These are phyloP conservation scores for Eucalyptus marginata DNA, from an alignment of 345 rosid species.

Conservation along the genomic window DNA sequence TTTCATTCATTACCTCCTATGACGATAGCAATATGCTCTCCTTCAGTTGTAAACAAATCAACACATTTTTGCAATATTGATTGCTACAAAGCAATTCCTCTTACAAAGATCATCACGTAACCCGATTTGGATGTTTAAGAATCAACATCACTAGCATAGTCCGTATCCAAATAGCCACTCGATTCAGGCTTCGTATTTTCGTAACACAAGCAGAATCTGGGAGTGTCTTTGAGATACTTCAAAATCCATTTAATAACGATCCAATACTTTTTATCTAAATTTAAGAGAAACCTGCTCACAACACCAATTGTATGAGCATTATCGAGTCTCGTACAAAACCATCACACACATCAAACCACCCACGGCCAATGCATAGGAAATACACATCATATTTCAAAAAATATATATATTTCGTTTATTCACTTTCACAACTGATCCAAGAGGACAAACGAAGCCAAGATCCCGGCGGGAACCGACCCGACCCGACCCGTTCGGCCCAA, in stretches of 20 bases:
- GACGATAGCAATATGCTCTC: neutral
- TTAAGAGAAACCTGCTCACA: too few relatives aligned
- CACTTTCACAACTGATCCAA: neutral
- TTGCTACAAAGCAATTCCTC: neutral
- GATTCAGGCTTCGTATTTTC: neutral
- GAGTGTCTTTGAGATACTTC: neutral
- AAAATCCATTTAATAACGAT: too few relatives aligned
- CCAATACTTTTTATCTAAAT: neutral
- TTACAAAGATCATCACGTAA: neutral
- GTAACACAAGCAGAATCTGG: too few relatives aligned
- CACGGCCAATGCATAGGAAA: neutral
- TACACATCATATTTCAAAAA: too few relatives aligned
- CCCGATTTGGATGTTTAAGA: too few relatives aligned
- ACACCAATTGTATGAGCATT: too few relatives aligned
- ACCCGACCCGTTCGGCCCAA: neutral
- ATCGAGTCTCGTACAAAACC: too few relatives aligned
- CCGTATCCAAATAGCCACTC: neutral
- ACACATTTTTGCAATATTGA: neutral
- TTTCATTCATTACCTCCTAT: neutral
- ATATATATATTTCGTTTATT: neutral
- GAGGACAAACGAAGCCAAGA: neutral
- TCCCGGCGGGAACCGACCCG: neutral
- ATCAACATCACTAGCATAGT: neutral
- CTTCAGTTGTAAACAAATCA: neutral
- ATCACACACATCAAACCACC: neutral